Conservation (phyloP, 805 yeast genomes). For the Candida methanosorbosa region DNA sequence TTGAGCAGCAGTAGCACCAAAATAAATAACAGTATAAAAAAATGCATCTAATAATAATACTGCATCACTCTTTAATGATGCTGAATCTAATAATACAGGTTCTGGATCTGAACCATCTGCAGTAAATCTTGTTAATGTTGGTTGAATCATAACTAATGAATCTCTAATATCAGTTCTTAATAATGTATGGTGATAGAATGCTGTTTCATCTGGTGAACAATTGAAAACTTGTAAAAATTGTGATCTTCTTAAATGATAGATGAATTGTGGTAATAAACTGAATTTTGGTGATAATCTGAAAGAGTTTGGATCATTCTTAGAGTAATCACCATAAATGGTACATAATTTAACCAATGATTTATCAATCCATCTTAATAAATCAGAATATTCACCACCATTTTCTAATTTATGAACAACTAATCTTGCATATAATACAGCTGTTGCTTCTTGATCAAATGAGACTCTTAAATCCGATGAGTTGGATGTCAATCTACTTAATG, state of each 20-base stretch:
- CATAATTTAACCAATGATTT: conserved; percentile 83
- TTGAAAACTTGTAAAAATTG: conserved; percentile 94
- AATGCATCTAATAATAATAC: conserved; percentile 89
- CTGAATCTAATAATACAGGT: conserved; percentile 89
- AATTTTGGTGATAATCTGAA: conserved; percentile 80
- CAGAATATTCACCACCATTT: conserved; percentile 67
- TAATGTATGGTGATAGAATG: conserved; percentile 89
- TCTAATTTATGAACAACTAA: conserved; percentile 84
- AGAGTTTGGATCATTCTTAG: conserved; percentile 74
- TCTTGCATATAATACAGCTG: conserved; percentile 89
- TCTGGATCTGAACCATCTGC: conserved; percentile 75
- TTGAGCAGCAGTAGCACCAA: conserved; percentile 88
- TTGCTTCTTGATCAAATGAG: conserved; percentile 97
- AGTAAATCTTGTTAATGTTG: conserved; percentile 81
- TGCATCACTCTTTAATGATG: conserved; percentile 81
- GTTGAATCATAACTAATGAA: conserved; percentile 95
- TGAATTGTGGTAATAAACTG: conserved; percentile 88
- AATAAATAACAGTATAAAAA: conserved; percentile 92
- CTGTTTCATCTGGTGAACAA: conserved; percentile 98
- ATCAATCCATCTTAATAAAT: conserved; percentile 91
- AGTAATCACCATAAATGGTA: conserved; percentile 88
- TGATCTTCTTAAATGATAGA: conserved; percentile 91
- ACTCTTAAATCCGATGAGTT: conserved; percentile 39
- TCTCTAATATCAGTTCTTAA: conserved; percentile 88
- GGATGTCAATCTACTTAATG: conserved; percentile 53